phyloP scores from a whole-genome alignment of 495 filamentous ascomycete genomes.

The Penicillium taxi region DNA sequence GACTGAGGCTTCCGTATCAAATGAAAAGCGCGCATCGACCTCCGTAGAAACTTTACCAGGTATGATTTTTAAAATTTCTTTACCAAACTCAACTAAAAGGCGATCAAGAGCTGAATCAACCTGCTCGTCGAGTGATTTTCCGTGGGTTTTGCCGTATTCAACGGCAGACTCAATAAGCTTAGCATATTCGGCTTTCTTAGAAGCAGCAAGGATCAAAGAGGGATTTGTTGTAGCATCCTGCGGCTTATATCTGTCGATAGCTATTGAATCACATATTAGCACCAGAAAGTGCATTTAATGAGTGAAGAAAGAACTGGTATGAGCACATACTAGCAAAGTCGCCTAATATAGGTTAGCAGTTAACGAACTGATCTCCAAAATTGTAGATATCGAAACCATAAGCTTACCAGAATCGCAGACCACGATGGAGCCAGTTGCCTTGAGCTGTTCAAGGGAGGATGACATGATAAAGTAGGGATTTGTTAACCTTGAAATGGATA shows the following conservation, averaged over 20 bases:
- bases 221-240: conserved; percentile 99
- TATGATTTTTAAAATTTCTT: conserved; percentile 92
- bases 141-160: conserved; percentile 71
- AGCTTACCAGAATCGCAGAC: conserved; percentile 96
- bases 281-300: conserved; percentile 10
- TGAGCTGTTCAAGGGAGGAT: conserved; percentile 89
- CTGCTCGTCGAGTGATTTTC: conserved; percentile 59
- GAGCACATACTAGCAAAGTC: conserved; percentile 66
- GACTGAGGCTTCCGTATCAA: conserved; percentile 85
- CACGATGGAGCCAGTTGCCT: conserved; percentile 89
- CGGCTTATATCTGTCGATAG: conserved; percentile 99
- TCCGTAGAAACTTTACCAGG: conserved; percentile 98
- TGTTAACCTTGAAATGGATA: too few species aligned
- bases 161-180: conserved; percentile 82
- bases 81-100: conserved; percentile 95
- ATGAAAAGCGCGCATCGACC: conserved; percentile 94
- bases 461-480: conserved; percentile 68
- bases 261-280: too few species aligned
- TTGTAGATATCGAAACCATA: conserved; percentile 3
- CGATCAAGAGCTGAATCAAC: conserved; percentile 79
- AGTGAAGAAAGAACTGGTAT: background rate
- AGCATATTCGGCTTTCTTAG: conserved; percentile 97
- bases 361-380: conserved; percentile 6
- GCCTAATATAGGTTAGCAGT: conserved; percentile 33
- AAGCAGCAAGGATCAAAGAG: conserved; percentile 91